Evolutionary conservation across 2,329 filamentous ascomycete species (phyloP), one percentile per base, ranked within the genome.

Genomic region (Ramichloridium luteum): DNA sequence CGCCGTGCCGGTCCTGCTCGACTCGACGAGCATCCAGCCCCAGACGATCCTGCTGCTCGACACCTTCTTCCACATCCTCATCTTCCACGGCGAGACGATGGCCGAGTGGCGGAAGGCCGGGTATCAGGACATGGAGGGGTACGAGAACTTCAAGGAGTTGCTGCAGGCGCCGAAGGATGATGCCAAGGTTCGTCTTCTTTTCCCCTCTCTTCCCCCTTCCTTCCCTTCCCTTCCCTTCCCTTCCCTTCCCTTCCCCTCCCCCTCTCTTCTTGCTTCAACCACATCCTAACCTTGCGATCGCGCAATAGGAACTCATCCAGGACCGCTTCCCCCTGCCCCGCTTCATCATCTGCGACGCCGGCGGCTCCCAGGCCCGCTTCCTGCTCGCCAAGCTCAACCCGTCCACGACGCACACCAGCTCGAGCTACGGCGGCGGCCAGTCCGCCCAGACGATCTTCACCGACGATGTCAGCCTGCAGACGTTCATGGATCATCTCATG

Each of bases 401-500:
- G 1, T 93, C 83, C 2, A 98, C 90, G 3, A 98, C 90, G 10
- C 90, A 98, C 57, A 94, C 90, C 1, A 83, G 84, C 25, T 80
- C 82, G 9, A 96, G 93, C 52, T 90, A 90, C 34, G 86, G 85
- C 39, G 81, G 88, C 29, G 76, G 80, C 16, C 82, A 88, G 51
- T 86, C 80, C 28, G 86, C 88, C 6, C 90, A 98, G 60, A 98
- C 90, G 4, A 98, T 98, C 49, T 98, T 98, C 63, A 98, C 90
- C 1, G 90, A 98, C 52, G 90, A 98, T 58, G 90, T 98, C 33
- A 94, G 85, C 33, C 65, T 98, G 54, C 88, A 96, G 60, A 96
- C 88, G 1, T 98, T 98, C 56, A 98, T 98, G 90, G 90, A 98
- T 51, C 86, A 96, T 62, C 66, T 98, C 56, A 98, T 98, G 90